Evolutionary conservation across 2,329 filamentous ascomycete species (phyloP).

Genomic region (Oidium heveae): DNA sequence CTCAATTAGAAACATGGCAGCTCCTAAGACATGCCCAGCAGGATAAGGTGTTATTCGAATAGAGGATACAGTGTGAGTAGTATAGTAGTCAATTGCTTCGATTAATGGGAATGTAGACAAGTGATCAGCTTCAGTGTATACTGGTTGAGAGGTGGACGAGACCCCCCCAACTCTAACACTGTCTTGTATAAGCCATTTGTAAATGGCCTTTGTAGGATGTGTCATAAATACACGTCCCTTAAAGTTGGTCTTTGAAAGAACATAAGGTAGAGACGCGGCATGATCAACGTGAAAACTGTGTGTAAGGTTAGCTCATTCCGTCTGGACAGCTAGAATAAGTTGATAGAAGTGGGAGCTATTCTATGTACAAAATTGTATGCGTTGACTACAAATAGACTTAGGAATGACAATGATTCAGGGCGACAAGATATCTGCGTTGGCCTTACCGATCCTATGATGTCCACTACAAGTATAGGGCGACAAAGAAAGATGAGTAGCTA

Average conservation of each 20-base stretch:
- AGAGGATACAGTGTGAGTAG: constrained; percentile 87
- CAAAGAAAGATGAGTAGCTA: no score
- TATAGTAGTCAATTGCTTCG: constrained; percentile 95
- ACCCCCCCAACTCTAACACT: constrained; percentile 70
- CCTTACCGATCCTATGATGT: no score
- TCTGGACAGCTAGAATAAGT: no score
- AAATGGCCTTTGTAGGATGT: constrained; percentile 95
- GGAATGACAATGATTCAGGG: no score
- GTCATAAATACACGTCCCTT: constrained; percentile 96
- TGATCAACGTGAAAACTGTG: constrained; percentile 90
- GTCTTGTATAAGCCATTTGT: constrained; percentile 98
- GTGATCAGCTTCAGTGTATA: constrained; percentile 92
- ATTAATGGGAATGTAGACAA: constrained; percentile 81
- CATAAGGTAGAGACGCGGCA: constrained; percentile 93
- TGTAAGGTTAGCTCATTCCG: constrained; percentile 1
- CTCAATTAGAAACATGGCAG: constrained; percentile 94
- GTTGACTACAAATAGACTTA: no score
- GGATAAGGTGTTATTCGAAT: constrained; percentile 94
- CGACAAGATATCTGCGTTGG: no score
- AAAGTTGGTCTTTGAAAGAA: constrained; percentile 95
- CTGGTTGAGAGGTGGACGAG: constrained; percentile 39
- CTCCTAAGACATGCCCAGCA: constrained; percentile 89
- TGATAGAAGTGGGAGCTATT: no score
- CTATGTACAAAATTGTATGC: no score
- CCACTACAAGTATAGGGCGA: no score